Base-by-base conservation (phyloP, 2,329 filamentous ascomycete species). In the Venturia pyrina region DNA sequence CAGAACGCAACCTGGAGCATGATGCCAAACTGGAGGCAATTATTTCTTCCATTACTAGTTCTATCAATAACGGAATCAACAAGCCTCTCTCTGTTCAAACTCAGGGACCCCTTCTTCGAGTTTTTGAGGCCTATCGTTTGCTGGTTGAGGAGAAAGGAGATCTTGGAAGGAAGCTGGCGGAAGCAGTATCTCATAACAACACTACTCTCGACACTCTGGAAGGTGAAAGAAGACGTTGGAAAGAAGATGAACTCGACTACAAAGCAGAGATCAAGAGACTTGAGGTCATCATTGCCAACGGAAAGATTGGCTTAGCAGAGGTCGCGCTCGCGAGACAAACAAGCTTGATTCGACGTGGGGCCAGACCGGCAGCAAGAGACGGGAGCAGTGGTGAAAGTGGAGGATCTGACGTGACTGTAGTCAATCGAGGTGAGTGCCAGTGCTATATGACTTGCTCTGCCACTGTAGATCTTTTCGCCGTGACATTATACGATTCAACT, bases 81-180 rank as follows among this genome's bases (percentile, higher is more conserved):
- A 65, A 65, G 62, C 50, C 70, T 41, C 65, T 66, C 44, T 46
- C 37, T 62, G 48, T 46, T 37, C 48, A 65, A n/a, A 48, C n/a
- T 24, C 64, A 66, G 21, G 53, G 57, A 17, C 37, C 64, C 24
- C 5, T 62, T 19, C 59, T 61, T 41, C 21, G 59, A 13, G 57
- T 62, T 2, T 62, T 66, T 4, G 64, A 66, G 28, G 56, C 46
- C 2, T 66, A 63, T n/a, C 48, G 40, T 3, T 15, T n/a, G 41
- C 34, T 66, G 56, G 17, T 19, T 15, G 46, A n/a, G 7, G 57
- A 50, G 64, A 62, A 62, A 10, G 28, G 34, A 21, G 32, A 59
- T 59, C 56, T 62, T 8, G 19, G 34, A 19, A 34, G n/a, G 28
- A 40, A 48, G 56, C 10, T 61, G n/a, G 64, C 40, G 13, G 43